Base-by-base conservation (phyloP, 176 grass and related monocot species). In the Avena insularis region DNA sequence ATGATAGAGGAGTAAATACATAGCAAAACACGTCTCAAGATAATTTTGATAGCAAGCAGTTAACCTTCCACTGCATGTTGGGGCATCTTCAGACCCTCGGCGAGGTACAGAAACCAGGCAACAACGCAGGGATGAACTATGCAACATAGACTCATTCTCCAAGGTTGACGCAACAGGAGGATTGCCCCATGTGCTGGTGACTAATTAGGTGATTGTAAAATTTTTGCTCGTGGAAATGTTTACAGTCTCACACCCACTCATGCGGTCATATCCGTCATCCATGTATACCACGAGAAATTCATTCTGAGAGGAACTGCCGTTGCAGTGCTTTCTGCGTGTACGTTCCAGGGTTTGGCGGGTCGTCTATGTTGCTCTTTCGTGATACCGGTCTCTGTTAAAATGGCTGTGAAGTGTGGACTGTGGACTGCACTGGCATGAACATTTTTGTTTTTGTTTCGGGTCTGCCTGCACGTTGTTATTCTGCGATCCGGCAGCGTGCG, bases 1-100 rank as follows among this genome's bases (percentile, higher is more conserved):
- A 83, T 95, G 76, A 85, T 86, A 33, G 79, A 91, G 51, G 15
- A 97, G 79, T 95, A 97, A 91, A 97, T 83, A 91, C 62, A 71
- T 82, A 72, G 55, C 31, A 78, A 15, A 71, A 78, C 19, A 53
- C 8, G 1, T 55, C 54, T 71, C 5, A 1, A 67, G 82, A 88
- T 84, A 56, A 78, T 82, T 88, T 91, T 85, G 78, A 81, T 20
- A 33, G 78, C 40, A 62, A 60, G 45, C 43, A 72, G 60, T 61
- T 79, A 54, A 47, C 43, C 45, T 33, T 77, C 16, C 71, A 78
- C 60, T 12, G 61, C 60, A 81, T 80, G 35, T 14, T 48, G 89
- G 85, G 74, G 17, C 48, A 73, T 71, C 53, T 19, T 20, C 16
- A 15, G 71, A 29, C 66, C 29, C 47, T 82, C 25, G 0, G 8